Evolutionary conservation across 148 eudicot species (phyloP), one percentile per base, ranked within the genome.

Genomic region (Arctostaphylos glauca): DNA sequence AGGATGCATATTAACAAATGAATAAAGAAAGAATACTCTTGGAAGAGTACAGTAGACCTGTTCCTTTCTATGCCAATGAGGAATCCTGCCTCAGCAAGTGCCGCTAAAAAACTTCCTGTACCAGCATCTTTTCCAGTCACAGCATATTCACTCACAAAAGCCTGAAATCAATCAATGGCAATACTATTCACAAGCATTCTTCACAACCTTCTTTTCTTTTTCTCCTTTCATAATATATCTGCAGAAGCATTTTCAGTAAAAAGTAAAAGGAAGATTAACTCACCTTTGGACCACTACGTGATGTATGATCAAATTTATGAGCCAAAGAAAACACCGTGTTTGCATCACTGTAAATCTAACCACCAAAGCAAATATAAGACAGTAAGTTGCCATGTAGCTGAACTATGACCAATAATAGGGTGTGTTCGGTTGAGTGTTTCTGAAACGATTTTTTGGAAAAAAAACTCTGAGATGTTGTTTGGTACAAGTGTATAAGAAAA

Each of bases 101-200:
- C 98, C 68, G 98, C 94, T 68, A 93, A 83, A 87, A 96, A 92
- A 85, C 89, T 93, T 84, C 99, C 99, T 54, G 77, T 83, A 48
- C 98, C 95, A 84, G 93, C 91, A 80, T 94, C 98, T 77, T 83
- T 82, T 86, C 87, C 89, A 64, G 89, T 92, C 77, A 96, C 98
- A 81, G 94, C 99, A 83, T 96, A 96, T 74, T 96, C 99, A 88
- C 99, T 96, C 81, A 96, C 99, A 87, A 96, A 96, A 85, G 92
- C 99, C 99, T 94, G 85, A 49, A 56, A n/a, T 64, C 64, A 87
- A 50, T 47, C 21, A 81, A 75, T 78, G 78, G 38, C 71, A 80
- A 47, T 74, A 81, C 44, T 44, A 44, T 53, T 72, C 78, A 89
- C 80, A 59, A 79, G 50, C 52, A 2, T 50, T 60, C 4, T 21